phyloP scores from a whole-genome alignment of 208 protist genomes.

The Plasmodiophora brassicae region DNA sequence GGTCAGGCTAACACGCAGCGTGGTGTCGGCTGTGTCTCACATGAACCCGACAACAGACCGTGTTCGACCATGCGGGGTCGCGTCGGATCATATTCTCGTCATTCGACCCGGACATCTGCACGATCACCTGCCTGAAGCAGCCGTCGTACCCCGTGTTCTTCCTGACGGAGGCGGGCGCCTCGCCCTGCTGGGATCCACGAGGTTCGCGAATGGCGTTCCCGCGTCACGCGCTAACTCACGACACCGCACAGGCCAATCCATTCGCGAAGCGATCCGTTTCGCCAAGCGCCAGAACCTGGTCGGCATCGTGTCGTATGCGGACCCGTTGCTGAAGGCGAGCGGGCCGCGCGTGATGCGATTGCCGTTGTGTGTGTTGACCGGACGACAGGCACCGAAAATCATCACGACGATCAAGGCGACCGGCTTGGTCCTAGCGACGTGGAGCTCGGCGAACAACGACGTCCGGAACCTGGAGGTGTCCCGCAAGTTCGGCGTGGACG shows the following conservation, averaged over 20 bases:
- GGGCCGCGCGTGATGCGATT: no score
- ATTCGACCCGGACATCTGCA: slow-evolving; percentile 58
- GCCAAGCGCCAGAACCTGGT: slow-evolving; percentile 15
- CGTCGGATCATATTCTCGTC: slow-evolving; percentile 56
- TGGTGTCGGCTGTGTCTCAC: neutral
- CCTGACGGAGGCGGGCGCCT: neutral
- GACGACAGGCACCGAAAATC: no score
- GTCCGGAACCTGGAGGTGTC: neutral
- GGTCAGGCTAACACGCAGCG: neutral
- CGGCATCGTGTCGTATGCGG: slow-evolving; percentile 31
- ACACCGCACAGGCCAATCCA: neutral
- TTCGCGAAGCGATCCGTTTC: slow-evolving; percentile 19
- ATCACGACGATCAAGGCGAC: slow-evolving; percentile 8
- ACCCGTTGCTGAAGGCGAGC: slow-evolving; percentile 10
- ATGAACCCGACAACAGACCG: no score
- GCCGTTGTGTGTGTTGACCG: no score
- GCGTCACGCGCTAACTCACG: no score
- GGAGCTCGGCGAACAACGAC: slow-evolving; percentile 4
- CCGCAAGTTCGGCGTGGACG: neutral
- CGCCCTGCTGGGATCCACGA: slow-evolving; percentile 13
- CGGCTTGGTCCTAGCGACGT: neutral
- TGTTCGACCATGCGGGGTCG: slow-evolving; percentile 55
- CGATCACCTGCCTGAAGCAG: slow-evolving; percentile 49
- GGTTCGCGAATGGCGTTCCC: no score
- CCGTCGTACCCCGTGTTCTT: slow-evolving; percentile 53